Conservation (phyloP, 345 rosid species). For the Viola odorata region DNA sequence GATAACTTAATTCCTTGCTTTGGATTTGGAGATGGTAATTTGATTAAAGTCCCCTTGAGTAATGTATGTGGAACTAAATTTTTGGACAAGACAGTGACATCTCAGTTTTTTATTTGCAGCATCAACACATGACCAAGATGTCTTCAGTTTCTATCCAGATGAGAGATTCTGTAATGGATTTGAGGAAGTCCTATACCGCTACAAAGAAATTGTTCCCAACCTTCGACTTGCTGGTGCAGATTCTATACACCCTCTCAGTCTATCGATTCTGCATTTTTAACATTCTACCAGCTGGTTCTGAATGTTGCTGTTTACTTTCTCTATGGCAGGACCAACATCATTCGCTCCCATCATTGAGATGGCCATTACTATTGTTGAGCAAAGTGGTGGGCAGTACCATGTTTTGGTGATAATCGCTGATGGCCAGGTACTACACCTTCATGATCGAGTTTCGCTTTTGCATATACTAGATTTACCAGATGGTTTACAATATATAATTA, state of each 20-base stretch:
- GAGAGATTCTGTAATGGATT: slow-evolving; percentile 72
- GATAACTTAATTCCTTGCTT: slow-evolving; percentile 81
- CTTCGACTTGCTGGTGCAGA: slow-evolving; percentile 75
- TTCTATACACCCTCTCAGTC: background rate
- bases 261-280: background rate
- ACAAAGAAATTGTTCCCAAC: slow-evolving; percentile 70
- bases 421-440: slow-evolving; percentile 65
- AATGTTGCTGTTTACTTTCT: slow-evolving; percentile 1
- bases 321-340: slow-evolving; percentile 78
- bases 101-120: slow-evolving; percentile 34
- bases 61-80: background rate
- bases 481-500: background rate
- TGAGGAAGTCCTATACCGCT: slow-evolving; percentile 74
- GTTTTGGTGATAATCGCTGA: slow-evolving; percentile 92
- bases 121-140: slow-evolving; percentile 89
- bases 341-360: slow-evolving; percentile 92
- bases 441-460: background rate
- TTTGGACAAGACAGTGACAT: slow-evolving; percentile 2
- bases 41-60: background rate
- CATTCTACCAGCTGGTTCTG: background rate
- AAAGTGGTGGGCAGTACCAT: slow-evolving; percentile 91
- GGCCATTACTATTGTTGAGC: slow-evolving; percentile 89
- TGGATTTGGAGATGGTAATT: slow-evolving; percentile 73
- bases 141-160: slow-evolving; percentile 66
- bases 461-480: background rate